Evolutionary conservation across 306 rosid genomes (phyloP).

Genomic region (Luffa aegyptiaca): DNA sequence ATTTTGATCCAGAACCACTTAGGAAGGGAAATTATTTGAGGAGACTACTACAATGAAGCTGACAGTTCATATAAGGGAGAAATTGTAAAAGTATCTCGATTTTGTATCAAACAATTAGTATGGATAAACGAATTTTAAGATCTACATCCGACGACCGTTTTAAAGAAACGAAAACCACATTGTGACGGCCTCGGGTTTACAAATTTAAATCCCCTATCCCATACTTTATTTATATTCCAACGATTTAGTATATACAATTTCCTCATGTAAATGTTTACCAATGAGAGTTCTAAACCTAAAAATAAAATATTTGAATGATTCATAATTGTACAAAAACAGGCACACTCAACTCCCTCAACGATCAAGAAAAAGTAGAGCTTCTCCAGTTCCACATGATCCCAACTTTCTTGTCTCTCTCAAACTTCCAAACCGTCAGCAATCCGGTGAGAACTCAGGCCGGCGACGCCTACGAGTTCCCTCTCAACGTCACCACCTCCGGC

Average conservation of each 20-base stretch:
- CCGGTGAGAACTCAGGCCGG: constrained; percentile 68
- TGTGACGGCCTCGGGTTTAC: no score
- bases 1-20: no score
- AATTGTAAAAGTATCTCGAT: no score
- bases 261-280: background rate
- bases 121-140: no score
- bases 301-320: background rate
- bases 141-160: no score
- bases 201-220: no score
- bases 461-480: constrained; percentile 36
- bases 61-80: no score
- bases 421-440: constrained; percentile 61
- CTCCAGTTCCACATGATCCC: constrained; percentile 60
- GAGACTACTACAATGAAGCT: no score
- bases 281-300: background rate
- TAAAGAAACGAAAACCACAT: no score
- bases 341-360: constrained; percentile 45
- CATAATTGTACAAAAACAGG: constrained; percentile 16
- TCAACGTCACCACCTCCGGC: constrained; percentile 51
- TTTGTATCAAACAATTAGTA: no score
- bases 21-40: no score
- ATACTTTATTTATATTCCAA: background rate
- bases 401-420: constrained; percentile 27
- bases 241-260: background rate
- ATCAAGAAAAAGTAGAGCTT: constrained; percentile 54